These are phyloP conservation scores for Botrytis tulipae DNA, from an alignment of 2,329 filamentous ascomycete genomes.

Conservation along the genomic window DNA sequence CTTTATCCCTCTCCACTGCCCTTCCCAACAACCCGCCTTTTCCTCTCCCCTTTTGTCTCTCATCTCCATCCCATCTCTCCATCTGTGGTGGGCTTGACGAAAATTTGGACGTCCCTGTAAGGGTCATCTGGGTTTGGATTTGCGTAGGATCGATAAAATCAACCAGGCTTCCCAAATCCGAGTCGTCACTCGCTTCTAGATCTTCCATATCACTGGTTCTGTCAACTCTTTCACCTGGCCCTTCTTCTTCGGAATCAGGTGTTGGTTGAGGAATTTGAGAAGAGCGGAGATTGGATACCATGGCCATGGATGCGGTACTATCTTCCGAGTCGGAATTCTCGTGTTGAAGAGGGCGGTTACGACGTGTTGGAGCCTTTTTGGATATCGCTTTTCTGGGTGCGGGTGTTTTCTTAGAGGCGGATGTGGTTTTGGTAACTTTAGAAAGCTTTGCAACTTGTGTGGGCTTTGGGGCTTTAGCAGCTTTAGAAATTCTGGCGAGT, in stretches of 20 bases:
- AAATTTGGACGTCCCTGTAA: background rate
- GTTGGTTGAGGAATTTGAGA: constrained; percentile 19
- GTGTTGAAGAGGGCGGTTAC: background rate
- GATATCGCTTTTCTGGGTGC: background rate
- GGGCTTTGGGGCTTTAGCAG: background rate
- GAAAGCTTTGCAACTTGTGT: background rate
- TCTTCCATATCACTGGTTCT: constrained; percentile 21
- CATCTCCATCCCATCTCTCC: background rate
- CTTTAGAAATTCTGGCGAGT: background rate
- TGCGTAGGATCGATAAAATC: constrained; percentile 21
- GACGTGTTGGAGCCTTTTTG: background rate
- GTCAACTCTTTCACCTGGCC: constrained; percentile 17
- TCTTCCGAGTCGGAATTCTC: constrained; percentile 9
- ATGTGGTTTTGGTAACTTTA: background rate
- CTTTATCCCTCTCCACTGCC: background rate
- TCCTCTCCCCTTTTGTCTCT: background rate
- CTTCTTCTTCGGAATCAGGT: constrained; percentile 19
- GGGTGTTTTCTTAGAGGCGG: background rate
- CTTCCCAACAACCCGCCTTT: constrained; percentile 3
- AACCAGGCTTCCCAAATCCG: constrained; percentile 14
- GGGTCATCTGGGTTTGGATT: background rate
- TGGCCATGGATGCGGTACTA: constrained; percentile 10
- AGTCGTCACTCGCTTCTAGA: constrained; percentile 16
- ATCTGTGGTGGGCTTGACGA: constrained; percentile 11
- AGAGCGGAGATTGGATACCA: constrained; percentile 16